Conservation (phyloP, 2,329 filamentous ascomycete species). For the Monosporascus sp. region DNA sequence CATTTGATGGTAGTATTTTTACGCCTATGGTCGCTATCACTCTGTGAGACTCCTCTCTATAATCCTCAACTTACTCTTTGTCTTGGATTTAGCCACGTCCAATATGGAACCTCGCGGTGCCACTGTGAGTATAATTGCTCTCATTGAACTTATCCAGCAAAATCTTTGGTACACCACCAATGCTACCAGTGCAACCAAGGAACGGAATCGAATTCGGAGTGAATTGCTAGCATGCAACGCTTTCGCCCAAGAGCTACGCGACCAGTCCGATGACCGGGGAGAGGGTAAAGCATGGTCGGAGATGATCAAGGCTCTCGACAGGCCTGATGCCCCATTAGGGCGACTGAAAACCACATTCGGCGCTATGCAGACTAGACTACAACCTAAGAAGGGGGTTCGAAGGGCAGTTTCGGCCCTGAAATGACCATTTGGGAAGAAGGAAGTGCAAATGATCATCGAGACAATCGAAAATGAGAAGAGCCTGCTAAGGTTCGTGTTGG, state of each 20-base stretch:
- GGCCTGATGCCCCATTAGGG: constrained; percentile 10
- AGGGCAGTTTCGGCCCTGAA: constrained; percentile 5
- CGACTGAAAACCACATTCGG: constrained; percentile 7
- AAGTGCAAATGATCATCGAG: constrained; percentile 13
- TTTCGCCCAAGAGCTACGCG: constrained; percentile 12
- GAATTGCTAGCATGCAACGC: constrained; percentile 13
- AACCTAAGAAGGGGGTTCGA: constrained; percentile 6
- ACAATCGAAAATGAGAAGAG: constrained; percentile 9
- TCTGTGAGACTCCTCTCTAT: no score
- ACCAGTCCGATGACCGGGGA: constrained; percentile 12
- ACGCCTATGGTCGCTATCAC: no score
- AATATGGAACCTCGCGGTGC: not conserved
- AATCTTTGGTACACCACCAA: constrained; percentile 14
- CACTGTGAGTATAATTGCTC: constrained; percentile 15
- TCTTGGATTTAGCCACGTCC: no score
- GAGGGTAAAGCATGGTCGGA: constrained; percentile 13
- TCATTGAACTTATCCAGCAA: constrained; percentile 12
- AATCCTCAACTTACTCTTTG: no score
- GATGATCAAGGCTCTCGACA: constrained; percentile 16
- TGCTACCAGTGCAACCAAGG: constrained; percentile 9
- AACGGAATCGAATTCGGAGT: constrained; percentile 10
- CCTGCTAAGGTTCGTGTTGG: constrained; percentile 1
- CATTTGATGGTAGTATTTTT: no score
- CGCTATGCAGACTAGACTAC: constrained; percentile 8
- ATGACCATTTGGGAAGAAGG: constrained; percentile 17